Evolutionary conservation across 768 basidiomycete species (phyloP), one percentile per base, ranked within the genome.

Genomic region (Russula dissimulans): DNA sequence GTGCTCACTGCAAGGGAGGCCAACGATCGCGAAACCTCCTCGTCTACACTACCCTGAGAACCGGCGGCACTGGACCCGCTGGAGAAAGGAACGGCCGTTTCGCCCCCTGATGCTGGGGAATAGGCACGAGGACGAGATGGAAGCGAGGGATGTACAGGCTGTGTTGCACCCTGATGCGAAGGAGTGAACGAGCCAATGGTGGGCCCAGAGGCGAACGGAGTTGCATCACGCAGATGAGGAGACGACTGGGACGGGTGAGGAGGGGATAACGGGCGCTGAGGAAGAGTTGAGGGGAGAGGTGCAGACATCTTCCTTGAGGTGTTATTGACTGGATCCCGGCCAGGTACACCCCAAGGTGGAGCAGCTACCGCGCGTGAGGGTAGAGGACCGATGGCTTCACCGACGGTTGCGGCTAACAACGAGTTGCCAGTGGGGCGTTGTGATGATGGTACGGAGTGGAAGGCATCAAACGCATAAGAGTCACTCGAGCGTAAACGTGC

Each of bases 401-500:
- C 65, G 1, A 52, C 63, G 8, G 59, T 69, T 36, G 72, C 70
- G 14, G 68, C 69, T 9, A 73, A 64, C 18, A 72, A 59, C 10
- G 73, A 68, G 54, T 72, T 69, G 31, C 68, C 69, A 29, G 67
- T 68, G 36, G 69, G 68, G 39, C 70, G 73, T 36, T 69, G 69
- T 64, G 79, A 75, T 41, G 67, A 73, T 31, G 76, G 76, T 1
- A 85, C 79, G 1, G 84, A 82, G 69, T 91, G 85, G 75, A 91
- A 93, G 2, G 89, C 86, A 67, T 93, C 90, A 68, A 81, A 91
- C 1, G 86, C 80, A 26, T 76, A 74, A 3, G 79, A 68, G 64
- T 75, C 73, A 51, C 72, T 72, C 53, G 76, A 70, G 8, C 79
- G 66, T 55, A 80, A 66, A 26, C 73, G 72, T 39, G 78, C 76